Conservation (phyloP, 352 stramenopile species). For the Bremia lactucae region DNA sequence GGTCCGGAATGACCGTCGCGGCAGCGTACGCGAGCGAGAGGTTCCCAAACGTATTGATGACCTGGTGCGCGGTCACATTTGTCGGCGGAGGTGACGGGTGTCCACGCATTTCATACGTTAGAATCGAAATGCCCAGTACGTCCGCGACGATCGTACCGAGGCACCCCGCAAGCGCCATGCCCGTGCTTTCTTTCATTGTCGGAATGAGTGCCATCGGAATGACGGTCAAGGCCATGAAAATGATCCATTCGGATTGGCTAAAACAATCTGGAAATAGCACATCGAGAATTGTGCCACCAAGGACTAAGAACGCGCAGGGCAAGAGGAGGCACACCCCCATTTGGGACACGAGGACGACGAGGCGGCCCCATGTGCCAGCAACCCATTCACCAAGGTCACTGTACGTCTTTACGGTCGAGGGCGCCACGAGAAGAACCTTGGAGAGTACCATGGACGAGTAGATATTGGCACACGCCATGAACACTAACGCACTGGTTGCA, state of each 20-base stretch:
- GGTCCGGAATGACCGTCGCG: constrained; percentile 15
- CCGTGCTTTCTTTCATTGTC: constrained; percentile 17
- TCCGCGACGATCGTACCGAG: constrained; percentile 19
- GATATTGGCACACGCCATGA: constrained; percentile 22
- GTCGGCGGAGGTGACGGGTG: constrained; percentile 13
- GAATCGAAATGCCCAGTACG: constrained; percentile 14
- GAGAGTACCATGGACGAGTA: constrained; percentile 17
- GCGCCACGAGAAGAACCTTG: constrained; percentile 14
- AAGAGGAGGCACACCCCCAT: constrained; percentile 17
- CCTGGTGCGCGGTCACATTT: constrained; percentile 11
- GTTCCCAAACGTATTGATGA: constrained; percentile 21
- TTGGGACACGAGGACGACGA: constrained; percentile 10
- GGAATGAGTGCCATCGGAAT: constrained; percentile 17
- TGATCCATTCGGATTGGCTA: constrained; percentile 19
- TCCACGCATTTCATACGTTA: constrained; percentile 9
- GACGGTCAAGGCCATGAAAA: constrained; percentile 20
- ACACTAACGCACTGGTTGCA: constrained; percentile 14
- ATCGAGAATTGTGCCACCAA: constrained; percentile 15
- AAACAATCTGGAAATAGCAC: constrained; percentile 21
- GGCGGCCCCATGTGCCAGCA: constrained; percentile 12
- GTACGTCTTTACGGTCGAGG: constrained; percentile 15
- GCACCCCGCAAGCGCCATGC: constrained; percentile 16
- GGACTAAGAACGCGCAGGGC: constrained; percentile 19
- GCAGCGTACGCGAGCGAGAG: constrained; percentile 20
- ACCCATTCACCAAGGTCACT: constrained; percentile 21